Percentiles rank a stretch among this genome's conserved stretches.
These are phyloP conservation scores for Neltuma alba DNA, from an alignment of 306 rosid species.

Conservation along the genomic window DNA sequence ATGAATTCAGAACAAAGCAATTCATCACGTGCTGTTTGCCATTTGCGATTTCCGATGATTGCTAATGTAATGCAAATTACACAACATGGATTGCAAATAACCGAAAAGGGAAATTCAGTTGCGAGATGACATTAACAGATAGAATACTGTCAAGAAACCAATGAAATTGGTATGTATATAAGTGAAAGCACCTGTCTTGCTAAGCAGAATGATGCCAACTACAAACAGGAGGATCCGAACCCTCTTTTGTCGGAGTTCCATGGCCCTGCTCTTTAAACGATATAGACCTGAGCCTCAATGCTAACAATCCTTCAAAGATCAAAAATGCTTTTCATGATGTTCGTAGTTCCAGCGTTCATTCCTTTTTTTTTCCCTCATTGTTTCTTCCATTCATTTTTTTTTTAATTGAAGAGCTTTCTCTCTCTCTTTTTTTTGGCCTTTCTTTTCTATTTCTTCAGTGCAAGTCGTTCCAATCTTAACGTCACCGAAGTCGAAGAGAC, in stretches of 20 bases:
- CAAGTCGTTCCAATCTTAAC: constrained; percentile 14
- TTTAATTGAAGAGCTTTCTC: neutral
- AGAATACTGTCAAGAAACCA: neutral
- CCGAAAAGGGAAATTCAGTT: neutral
- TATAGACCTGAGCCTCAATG: neutral
- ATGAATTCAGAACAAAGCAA: neutral
- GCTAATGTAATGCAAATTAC: neutral
- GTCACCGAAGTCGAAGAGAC: neutral
- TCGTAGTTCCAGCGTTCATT: neutral
- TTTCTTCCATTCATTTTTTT: neutral
- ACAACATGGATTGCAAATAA: neutral
- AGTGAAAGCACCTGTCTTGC: neutral
- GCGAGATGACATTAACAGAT: neutral
- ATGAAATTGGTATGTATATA: neutral
- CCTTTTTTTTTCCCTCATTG: neutral
- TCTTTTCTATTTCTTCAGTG: neutral
- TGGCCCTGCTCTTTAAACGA: neutral
- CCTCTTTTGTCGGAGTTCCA: neutral
- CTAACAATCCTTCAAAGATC: neutral
- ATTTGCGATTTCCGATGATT: neutral
- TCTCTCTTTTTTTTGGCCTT: neutral
- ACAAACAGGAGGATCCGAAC: neutral
- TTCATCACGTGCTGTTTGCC: neutral
- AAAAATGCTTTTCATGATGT: neutral
- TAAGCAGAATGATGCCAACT: neutral